Conservation (phyloP, 345 rosid species). For the Heritiera fomes region DNA sequence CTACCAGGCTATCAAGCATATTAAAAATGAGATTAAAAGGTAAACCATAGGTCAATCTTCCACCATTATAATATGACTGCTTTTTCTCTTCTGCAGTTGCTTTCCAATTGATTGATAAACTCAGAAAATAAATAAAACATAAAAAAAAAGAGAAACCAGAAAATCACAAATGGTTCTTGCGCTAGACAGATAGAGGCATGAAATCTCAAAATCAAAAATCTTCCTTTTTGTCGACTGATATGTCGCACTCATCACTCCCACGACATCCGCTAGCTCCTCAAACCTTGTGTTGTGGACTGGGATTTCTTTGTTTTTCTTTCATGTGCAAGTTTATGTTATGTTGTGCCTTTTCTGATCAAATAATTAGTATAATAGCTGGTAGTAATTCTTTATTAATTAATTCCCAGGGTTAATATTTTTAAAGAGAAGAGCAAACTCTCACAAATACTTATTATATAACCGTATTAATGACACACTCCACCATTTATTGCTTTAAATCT, state of each 20-base stretch:
- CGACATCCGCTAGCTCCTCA: constrained; percentile 27
- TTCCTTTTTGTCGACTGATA: constrained; percentile 52
- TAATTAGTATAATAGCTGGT: background rate
- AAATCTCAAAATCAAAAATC: constrained; percentile 13
- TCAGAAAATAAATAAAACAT: background rate
- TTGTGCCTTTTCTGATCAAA: background rate
- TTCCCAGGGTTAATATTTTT: background rate
- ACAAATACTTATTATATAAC: constrained; percentile 10
- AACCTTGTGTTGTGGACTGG: constrained; percentile 17
- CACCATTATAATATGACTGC: constrained; percentile 10
- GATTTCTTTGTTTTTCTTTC: background rate
- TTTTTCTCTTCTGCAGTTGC: background rate
- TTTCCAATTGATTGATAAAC: constrained; percentile 7
- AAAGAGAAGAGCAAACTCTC: constrained; percentile 28
- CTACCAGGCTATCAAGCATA: constrained; percentile 22
- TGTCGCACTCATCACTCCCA: constrained; percentile 67
- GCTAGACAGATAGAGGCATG: background rate
- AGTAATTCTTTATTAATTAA: background rate
- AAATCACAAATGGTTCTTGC: background rate
- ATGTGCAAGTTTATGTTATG: constrained; percentile 8
- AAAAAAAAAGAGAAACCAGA: background rate
- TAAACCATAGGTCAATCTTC: constrained; percentile 38
- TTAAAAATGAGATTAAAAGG: constrained; percentile 23
- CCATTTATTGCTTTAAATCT: constrained; percentile 10
- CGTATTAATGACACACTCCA: background rate